Conservation (phyloP, 768 basidiomycete species). For the Lentinula sp. region DNA sequence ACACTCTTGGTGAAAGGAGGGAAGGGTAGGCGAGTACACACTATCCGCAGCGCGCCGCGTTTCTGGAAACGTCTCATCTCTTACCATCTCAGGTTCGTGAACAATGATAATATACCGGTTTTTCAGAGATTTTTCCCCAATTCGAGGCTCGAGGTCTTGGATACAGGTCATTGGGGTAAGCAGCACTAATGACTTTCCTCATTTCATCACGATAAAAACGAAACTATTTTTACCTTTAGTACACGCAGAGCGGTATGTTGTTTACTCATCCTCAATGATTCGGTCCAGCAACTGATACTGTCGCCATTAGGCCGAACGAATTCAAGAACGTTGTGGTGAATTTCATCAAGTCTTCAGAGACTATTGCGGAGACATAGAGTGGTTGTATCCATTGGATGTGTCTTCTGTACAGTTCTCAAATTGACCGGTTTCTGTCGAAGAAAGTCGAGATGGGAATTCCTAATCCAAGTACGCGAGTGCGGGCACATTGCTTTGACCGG, state of each 20-base stretch:
- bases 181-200: background rate
- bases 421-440: background rate
- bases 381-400: background rate
- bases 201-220: background rate
- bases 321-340: constrained; percentile 27
- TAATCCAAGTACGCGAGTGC: too few relatives aligned
- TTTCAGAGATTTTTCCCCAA: constrained; percentile 71
- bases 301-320: constrained; percentile 41
- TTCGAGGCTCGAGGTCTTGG: constrained; percentile 53
- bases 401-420: background rate
- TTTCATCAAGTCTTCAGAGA: background rate
- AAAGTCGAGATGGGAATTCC: too few relatives aligned
- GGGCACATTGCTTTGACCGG: too few relatives aligned
- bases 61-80: background rate
- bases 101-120: constrained; percentile 56
- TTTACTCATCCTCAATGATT: background rate
- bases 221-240: constrained; percentile 34
- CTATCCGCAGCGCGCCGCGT: background rate
- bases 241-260: constrained; percentile 65
- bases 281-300: background rate
- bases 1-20: constrained; percentile 74
- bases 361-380: background rate
- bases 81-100: constrained; percentile 56
- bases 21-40: constrained; percentile 56
- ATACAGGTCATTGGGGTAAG: constrained; percentile 87